Base-by-base conservation (phyloP, 2,329 filamentous ascomycete genomes). In the Fusarium nanum region DNA sequence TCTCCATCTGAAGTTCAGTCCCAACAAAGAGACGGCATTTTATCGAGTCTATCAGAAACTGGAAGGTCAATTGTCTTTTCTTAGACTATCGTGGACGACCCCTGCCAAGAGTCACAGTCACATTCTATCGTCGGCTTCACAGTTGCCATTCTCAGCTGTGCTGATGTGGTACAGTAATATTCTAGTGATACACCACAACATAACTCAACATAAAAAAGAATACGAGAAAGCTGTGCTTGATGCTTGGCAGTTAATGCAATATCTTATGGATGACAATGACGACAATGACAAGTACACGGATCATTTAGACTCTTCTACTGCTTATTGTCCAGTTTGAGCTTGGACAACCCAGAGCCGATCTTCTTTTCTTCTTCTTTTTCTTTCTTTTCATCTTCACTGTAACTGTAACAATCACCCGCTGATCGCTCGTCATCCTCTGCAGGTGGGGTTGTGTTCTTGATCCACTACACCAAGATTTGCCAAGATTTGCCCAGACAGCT, bases 191-290 rank as follows among this genome's bases (percentile, higher is more conserved):
- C 63, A 66, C 46, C 63, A n/a, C 34, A 37, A 23, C 22, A n/a
- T 10, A 37, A 7, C 48, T 32, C 25, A 66, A 65, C 48, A 13
- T 28, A 22, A 41, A 49, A 46, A 55, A 61, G 40, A 61, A 61
- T 66, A 66, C 62, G 61, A 66, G 62, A 37, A 65, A 52, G 34
- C 42, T 40, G 11, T 18, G n/a, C 23, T 41, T 23, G 18, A 56
- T 57, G 23, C 55, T 66, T 54, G 55, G 48, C 55, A 30, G 30
- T 60, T 49, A 60, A 60, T 55, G 37, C 28, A 22, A 22, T 13
- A 44, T 41, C 32, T 28, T 66, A 60, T 66, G 42, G 42, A 66
- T 40, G 59, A 16, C 46, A 44, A 60, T 66, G 61, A 66, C 61
- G 55, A 66, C 44, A 54, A 37, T 37, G n/a, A 47, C 44, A 50